Evolutionary conservation across 768 basidiomycete genomes (phyloP), one percentile per base, ranked within the genome.

Genomic region (Hygrophorus russula): DNA sequence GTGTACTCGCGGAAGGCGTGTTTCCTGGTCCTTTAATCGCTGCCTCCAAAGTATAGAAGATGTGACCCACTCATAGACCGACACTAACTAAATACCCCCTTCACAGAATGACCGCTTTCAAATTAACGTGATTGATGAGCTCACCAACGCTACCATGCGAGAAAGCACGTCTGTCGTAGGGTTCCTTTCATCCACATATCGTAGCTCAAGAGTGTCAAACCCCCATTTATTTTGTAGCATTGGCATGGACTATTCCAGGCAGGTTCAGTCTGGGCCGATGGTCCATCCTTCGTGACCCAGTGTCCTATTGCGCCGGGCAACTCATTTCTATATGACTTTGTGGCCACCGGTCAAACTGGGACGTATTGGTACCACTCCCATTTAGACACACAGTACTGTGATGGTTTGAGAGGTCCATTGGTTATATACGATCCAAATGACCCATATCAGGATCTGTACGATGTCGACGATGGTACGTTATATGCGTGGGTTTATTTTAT

Each of bases 371-470:
- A 66, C 30, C 63, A 67, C 18, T 60, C 58, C 8, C 14, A 52
- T 36, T 46, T 44, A 45, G 48, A 48, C 4, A 56, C 52, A 2
- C 54, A 58, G 41, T 57, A 57, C 31, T 58, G 65, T 36, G 68
- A 70, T 30, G 66, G 69, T 12, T 52, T 66, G 18, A 60, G 66
- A n/a, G 69, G 69, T 13, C 59, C 67, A 0, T 45, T 72, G 33
- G 55, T 72, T 5, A 61, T 72, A 19, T 71, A 71, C 47, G 70
- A 73, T 52, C 65, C 67, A 12, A 27, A 62, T 11, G 71, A 74
- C 46, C 73, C 71, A 13, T 59, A 59, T 41, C 49, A 42, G 1
- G 13, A 51, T 7, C 44, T 70, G n/a, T 73, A 73, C 46, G 70
- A 73, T 44, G 56, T 70, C 11, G 70, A 73, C 44, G 59, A 73